Evolutionary conservation across 169 alveolate genomes (phyloP).

Genomic region (Plasmodium coatneyi): DNA sequence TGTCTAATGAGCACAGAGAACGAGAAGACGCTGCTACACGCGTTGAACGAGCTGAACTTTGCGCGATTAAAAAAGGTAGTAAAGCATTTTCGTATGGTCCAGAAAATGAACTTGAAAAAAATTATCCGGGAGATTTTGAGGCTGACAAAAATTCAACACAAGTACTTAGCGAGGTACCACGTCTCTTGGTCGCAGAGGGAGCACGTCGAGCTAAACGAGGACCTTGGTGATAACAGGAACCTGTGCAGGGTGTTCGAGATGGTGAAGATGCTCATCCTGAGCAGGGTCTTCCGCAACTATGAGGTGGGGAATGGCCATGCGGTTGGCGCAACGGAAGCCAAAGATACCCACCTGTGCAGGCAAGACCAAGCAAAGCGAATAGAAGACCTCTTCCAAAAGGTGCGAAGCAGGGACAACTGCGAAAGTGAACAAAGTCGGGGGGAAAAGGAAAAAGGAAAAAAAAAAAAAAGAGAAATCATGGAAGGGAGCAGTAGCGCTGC

Average conservation of each 20-base stretch:
- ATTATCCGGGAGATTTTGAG: conserved; percentile 32
- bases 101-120: conserved; percentile 44
- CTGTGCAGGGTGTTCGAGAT: conserved; percentile 5
- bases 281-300: neutral
- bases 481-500: neutral
- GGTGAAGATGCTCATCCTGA: conserved; percentile 12
- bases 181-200: conserved; percentile 58
- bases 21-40: conserved; percentile 23
- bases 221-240: neutral
- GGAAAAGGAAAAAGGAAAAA: neutral
- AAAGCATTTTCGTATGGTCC: conserved; percentile 38
- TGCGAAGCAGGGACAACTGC: neutral
- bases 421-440: neutral
- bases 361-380: neutral
- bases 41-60: conserved; percentile 14
- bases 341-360: neutral
- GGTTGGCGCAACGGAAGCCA: neutral
- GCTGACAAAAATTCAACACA: conserved; percentile 58
- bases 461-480: neutral
- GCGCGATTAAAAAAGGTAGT: conserved; percentile 29
- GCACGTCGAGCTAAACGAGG: neutral
- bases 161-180: conserved; percentile 58
- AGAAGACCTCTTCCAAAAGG: neutral
- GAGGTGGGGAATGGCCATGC: neutral
- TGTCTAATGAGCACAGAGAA: conserved; percentile 23